These are phyloP conservation scores for Acer negundo DNA, from an alignment of 345 rosid species.

Conservation along the genomic window DNA sequence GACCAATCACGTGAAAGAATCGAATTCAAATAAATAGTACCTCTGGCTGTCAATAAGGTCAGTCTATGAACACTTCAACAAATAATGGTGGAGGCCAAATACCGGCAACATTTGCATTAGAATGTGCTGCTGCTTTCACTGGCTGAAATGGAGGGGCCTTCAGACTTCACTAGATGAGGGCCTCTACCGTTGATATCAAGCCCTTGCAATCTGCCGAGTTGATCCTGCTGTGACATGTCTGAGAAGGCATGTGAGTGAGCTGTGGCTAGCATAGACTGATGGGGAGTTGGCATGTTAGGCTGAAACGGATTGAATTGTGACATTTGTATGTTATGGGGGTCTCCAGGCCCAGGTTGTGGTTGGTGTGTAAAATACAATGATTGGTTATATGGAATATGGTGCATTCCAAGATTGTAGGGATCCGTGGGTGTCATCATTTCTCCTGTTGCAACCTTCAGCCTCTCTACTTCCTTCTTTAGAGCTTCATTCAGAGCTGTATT, in stretches of 20 bases:
- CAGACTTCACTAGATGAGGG: slow-evolving; percentile 55
- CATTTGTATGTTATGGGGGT: slow-evolving; percentile 50
- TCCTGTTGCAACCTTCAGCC: slow-evolving; percentile 75
- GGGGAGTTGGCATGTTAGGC: slow-evolving; percentile 36
- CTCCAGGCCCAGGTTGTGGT: slow-evolving; percentile 40
- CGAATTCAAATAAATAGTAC: slow-evolving; percentile 32
- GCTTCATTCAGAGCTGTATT: slow-evolving; percentile 74
- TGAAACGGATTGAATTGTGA: slow-evolving; percentile 59
- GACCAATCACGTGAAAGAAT: slow-evolving; percentile 37
- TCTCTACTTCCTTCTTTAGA: slow-evolving; percentile 87
- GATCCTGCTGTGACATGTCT: slow-evolving; percentile 68
- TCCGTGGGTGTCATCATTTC: slow-evolving; percentile 64
- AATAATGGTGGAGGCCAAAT: slow-evolving; percentile 16
- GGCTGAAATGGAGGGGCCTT: slow-evolving; percentile 66
- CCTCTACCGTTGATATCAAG: slow-evolving; percentile 76
- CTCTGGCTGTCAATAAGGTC: slow-evolving; percentile 42
- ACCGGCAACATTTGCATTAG: slow-evolving; percentile 30
- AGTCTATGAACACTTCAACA: slow-evolving; percentile 58
- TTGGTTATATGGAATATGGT: slow-evolving; percentile 51
- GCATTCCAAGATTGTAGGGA: slow-evolving; percentile 69
- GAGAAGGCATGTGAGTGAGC: slow-evolving; percentile 48
- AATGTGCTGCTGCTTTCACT: slow-evolving; percentile 78
- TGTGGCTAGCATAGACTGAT: slow-evolving; percentile 40
- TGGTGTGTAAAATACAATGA: slow-evolving; percentile 50
- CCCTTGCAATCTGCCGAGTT: slow-evolving; percentile 73